A percentile compares a stretch with the other conserved stretches of the same genome.
These are phyloP conservation scores for Penicillium sp. DNA, from an alignment of 2,329 filamentous ascomycete genomes.

Conservation along the genomic window DNA sequence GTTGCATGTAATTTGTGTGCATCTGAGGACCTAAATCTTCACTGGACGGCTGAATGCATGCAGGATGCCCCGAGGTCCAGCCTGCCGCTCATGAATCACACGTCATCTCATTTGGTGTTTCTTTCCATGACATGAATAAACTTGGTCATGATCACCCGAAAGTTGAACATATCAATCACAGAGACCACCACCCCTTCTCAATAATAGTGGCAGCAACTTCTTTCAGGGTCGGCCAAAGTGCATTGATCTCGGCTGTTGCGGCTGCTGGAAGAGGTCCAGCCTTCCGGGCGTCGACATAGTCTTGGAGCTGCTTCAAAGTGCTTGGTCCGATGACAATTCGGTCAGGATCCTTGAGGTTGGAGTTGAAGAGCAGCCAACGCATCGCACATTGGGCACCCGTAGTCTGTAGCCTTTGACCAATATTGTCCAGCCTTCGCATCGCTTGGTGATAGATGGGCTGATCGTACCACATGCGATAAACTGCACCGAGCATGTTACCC, in stretches of 20 bases:
- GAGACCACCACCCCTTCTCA: slow-evolving; percentile 5
- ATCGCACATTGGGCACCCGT: not conserved
- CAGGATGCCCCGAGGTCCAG: not conserved
- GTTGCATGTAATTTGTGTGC: not conserved
- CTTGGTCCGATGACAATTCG: slow-evolving; percentile 4
- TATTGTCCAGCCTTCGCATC: not conserved
- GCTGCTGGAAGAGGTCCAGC: not conserved
- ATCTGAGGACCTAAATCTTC: not conserved
- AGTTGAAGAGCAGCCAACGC: slow-evolving; percentile 6
- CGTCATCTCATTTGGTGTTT: not conserved
- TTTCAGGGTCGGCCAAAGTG: not conserved
- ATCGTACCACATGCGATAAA: slow-evolving; percentile 8
- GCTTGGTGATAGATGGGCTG: slow-evolving; percentile 1
- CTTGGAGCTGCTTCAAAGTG: not conserved
- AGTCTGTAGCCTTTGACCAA: not conserved
- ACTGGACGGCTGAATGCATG: not conserved
- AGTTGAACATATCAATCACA: not conserved
- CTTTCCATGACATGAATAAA: not conserved
- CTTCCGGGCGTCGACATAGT: not conserved
- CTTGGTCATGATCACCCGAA: not conserved
- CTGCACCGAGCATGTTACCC: slow-evolving; percentile 3
- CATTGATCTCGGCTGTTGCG: not conserved
- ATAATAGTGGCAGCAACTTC: not conserved
- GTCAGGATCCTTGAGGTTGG: not conserved
- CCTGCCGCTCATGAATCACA: not conserved